These are phyloP conservation scores for Alternaria metachromatica DNA, from an alignment of 2,329 filamentous ascomycete genomes.

Conservation along the genomic window DNA sequence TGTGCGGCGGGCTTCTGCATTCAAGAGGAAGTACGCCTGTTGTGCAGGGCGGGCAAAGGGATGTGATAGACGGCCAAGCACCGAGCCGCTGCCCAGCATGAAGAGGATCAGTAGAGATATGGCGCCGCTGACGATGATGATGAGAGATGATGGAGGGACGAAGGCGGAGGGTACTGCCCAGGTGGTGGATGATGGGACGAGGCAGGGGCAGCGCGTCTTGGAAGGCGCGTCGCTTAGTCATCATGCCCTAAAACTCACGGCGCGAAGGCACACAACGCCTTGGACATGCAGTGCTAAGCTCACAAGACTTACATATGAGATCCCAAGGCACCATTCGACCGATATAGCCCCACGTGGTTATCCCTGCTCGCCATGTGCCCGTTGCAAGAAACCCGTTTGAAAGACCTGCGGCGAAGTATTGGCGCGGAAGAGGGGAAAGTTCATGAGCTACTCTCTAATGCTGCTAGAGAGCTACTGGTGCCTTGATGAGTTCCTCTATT, in stretches of 20 bases:
- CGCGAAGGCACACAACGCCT: neutral
- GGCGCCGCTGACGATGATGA: neutral
- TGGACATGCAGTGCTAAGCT: neutral
- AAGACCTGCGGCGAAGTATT: slow-evolving; percentile 44
- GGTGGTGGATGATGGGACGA: neutral
- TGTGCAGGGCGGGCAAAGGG: slow-evolving; percentile 7
- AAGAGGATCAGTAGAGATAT: neutral
- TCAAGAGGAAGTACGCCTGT: slow-evolving; percentile 1
- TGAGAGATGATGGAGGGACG: neutral
- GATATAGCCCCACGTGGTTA: neutral
- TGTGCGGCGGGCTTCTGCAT: neutral
- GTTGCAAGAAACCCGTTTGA: slow-evolving; percentile 25
- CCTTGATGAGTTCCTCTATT: neutral
- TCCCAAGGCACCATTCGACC: neutral
- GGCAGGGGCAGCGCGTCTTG: neutral
- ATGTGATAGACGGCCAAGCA: slow-evolving; percentile 3
- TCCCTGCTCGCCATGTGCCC: neutral
- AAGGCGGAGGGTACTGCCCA: no score
- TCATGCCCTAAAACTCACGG: neutral
- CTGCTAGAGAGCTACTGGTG: slow-evolving; percentile 28
- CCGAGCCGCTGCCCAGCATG: neutral
- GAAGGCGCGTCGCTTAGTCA: neutral
- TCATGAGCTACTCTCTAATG: neutral
- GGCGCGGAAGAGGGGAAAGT: neutral
- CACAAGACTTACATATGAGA: neutral